These are phyloP conservation scores for Pleurotus ostreatus DNA, from an alignment of 768 basidiomycete species.

Conservation along the genomic window DNA sequence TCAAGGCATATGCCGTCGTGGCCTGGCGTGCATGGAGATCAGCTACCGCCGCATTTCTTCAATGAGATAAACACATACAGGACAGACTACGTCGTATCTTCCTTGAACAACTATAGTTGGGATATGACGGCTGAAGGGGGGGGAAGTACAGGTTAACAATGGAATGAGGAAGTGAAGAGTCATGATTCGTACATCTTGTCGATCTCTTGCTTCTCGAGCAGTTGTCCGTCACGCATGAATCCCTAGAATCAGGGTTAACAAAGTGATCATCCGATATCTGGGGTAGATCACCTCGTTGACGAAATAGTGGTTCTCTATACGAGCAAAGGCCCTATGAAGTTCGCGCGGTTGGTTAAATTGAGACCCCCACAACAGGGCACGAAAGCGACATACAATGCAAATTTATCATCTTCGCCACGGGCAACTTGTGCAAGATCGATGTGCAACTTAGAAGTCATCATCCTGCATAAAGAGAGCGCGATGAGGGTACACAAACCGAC, in stretches of 20 bases:
- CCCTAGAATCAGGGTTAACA: conserved; percentile 39
- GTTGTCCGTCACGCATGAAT: conserved; percentile 85
- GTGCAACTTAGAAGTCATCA: conserved; percentile 74
- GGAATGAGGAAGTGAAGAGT: too few relatives aligned
- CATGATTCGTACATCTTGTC: conserved; percentile 70
- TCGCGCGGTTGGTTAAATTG: background rate
- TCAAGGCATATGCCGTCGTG: conserved; percentile 76
- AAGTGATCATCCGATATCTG: background rate
- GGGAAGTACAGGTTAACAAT: background rate
- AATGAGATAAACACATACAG: conserved; percentile 39
- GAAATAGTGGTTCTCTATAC: conserved; percentile 91
- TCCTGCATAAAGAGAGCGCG: conserved; percentile 38
- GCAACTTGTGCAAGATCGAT: conserved; percentile 67
- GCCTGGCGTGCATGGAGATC: conserved; percentile 38
- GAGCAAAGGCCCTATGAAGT: conserved; percentile 69
- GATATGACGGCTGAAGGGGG: conserved; percentile 67
- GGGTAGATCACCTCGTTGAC: conserved; percentile 57
- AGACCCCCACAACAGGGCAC: background rate
- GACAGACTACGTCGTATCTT: conserved; percentile 87
- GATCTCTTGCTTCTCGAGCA: conserved; percentile 78
- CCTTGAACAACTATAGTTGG: conserved; percentile 82
- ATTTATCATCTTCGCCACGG: conserved; percentile 67
- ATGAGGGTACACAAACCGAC: background rate
- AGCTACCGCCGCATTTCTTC: background rate
- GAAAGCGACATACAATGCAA: conserved; percentile 56